Conservation (phyloP, 306 rosid species). For the Rosa rugosa region DNA sequence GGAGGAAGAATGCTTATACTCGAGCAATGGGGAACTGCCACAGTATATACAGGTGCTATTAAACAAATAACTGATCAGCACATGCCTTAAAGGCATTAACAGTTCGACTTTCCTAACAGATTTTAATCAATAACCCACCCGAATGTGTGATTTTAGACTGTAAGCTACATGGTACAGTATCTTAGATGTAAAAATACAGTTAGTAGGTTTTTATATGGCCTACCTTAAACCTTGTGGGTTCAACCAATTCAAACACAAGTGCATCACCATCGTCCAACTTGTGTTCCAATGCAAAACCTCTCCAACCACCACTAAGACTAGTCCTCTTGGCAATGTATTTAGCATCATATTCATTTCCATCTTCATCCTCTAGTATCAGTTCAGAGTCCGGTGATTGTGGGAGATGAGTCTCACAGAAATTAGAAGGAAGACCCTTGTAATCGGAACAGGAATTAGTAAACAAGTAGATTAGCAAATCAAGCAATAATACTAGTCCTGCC, state of each 20-base stretch:
- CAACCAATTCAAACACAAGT: constrained; percentile 63
- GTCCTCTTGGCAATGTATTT: constrained; percentile 50
- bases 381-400: constrained; percentile 34
- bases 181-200: background rate
- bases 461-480: constrained; percentile 7
- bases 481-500: background rate
- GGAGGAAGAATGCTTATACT: background rate
- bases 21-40: background rate
- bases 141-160: background rate
- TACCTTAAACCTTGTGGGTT: constrained; percentile 64
- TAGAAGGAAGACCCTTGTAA: constrained; percentile 59
- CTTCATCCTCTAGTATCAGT: constrained; percentile 64
- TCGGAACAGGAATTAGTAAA: constrained; percentile 6
- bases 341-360: constrained; percentile 51
- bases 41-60: background rate
- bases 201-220: no score
- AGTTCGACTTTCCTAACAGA: background rate
- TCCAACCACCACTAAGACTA: constrained; percentile 85
- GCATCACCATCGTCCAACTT: constrained; percentile 85
- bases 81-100: background rate
- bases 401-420: constrained; percentile 60
- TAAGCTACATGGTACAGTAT: background rate
- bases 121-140: background rate
- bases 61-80: background rate
- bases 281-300: constrained; percentile 77